Percentiles rank a stretch among this genome's conserved stretches.
phyloP scores from a whole-genome alignment of 2,329 filamentous ascomycete species.

The Cordyceps farinosa region DNA sequence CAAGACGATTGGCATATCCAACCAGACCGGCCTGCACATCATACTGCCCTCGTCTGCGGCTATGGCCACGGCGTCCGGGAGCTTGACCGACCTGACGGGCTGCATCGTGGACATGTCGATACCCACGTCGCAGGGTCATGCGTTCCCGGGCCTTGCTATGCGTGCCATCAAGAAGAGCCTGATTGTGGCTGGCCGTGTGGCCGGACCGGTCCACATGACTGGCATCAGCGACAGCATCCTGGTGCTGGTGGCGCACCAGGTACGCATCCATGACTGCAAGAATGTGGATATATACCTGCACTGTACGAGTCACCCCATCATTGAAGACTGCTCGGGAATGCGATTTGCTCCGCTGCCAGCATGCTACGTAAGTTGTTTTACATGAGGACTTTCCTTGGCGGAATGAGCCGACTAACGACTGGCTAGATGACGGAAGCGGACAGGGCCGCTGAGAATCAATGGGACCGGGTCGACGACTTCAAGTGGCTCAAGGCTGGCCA shows the following conservation, averaged over 20 bases:
- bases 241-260: slow-evolving; percentile 78
- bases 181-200: slow-evolving; percentile 73
- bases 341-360: slow-evolving; percentile 74
- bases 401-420: background rate
- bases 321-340: slow-evolving; percentile 79
- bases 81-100: slow-evolving; percentile 62
- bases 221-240: slow-evolving; percentile 68
- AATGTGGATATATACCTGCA: slow-evolving; percentile 81
- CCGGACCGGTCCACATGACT: slow-evolving; percentile 81
- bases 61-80: slow-evolving; percentile 68
- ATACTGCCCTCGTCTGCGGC: slow-evolving; percentile 69
- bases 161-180: slow-evolving; percentile 68
- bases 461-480: slow-evolving; percentile 93
- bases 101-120: slow-evolving; percentile 81
- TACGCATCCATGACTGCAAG: slow-evolving; percentile 83
- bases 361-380: slow-evolving; percentile 56
- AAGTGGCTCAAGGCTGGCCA: slow-evolving; percentile 87
- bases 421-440: slow-evolving; percentile 30
- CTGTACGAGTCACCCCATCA: slow-evolving; percentile 81
- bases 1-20: slow-evolving; percentile 60
- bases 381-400: too few species aligned
- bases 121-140: slow-evolving; percentile 51
- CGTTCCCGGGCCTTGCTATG: slow-evolving; percentile 66
- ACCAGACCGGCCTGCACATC: slow-evolving; percentile 68
- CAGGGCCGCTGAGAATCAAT: slow-evolving; percentile 58